These are phyloP conservation scores for Sordariomycetes sp. DNA, from an alignment of 2,329 filamentous ascomycete species.

Conservation along the genomic window DNA sequence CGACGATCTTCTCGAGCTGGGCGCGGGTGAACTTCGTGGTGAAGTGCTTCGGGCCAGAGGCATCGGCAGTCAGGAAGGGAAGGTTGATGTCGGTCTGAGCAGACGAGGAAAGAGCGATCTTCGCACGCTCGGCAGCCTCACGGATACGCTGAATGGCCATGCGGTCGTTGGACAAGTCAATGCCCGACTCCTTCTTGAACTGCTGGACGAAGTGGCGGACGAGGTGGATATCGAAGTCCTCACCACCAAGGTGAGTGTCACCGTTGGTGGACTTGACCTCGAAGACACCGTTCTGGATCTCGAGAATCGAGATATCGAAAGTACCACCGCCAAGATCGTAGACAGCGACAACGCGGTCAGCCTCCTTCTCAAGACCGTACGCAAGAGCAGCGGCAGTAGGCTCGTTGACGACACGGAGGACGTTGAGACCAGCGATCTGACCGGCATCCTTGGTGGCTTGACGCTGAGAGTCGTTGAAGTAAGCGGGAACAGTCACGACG, in stretches of 20 bases:
- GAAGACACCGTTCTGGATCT: constrained; percentile 96
- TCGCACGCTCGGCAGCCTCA: constrained; percentile 97
- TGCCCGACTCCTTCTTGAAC: constrained; percentile 92
- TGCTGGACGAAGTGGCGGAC: constrained; percentile 88
- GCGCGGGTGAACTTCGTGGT: constrained; percentile 88
- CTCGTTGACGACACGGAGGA: constrained; percentile 96
- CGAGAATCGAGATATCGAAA: constrained; percentile 96
- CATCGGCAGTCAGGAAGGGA: constrained; percentile 95
- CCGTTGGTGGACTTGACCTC: constrained; percentile 99
- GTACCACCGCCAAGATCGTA: constrained; percentile 98
- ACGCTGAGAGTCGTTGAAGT: constrained; percentile 98
- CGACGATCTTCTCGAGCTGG: constrained; percentile 88
- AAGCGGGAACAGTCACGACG: constrained; percentile 91
- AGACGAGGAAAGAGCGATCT: constrained; percentile 95
- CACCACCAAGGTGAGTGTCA: constrained; percentile 96
- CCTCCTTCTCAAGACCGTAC: constrained; percentile 92
- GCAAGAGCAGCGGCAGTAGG: constrained; percentile 91
- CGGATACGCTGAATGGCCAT: constrained; percentile 99
- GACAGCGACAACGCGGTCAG: constrained; percentile 81
- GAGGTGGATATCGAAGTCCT: constrained; percentile 93
- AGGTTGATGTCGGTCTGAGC: constrained; percentile 96
- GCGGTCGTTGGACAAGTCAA: constrained; percentile 83
- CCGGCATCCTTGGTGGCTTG: constrained; percentile 97
- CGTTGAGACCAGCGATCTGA: constrained; percentile 91
- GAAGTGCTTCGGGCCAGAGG: constrained; percentile 95